Evolutionary conservation across 1,284 basidiomycete species (phyloP).

Genomic region (Ceratorhiza oryzae-sativae): DNA sequence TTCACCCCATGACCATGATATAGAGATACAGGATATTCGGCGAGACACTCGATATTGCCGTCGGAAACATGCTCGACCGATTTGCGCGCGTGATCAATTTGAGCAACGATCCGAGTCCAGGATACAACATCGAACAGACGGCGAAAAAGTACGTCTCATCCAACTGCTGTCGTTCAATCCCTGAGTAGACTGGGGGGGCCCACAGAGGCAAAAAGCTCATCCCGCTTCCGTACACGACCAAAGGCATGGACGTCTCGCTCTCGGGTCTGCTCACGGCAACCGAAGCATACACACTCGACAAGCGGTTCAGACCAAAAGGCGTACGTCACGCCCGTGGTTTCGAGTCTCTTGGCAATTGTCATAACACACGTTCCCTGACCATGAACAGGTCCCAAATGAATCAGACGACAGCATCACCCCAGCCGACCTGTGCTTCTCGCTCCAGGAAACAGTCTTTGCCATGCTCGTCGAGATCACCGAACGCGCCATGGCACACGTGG

Average conservation of each 20-base stretch:
- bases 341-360: background rate
- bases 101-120: conserved; percentile 95
- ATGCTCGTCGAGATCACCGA: conserved; percentile 99
- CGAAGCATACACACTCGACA: conserved; percentile 87
- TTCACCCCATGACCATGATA: too few relatives aligned
- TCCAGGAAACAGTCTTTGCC: conserved; percentile 97
- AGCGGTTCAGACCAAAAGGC: conserved; percentile 62
- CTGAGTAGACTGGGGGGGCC: background rate
- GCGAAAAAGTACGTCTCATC: conserved; percentile 76
- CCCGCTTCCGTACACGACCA: conserved; percentile 92
- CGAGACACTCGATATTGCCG: conserved; percentile 98
- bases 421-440: conserved; percentile 93
- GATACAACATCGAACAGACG: conserved; percentile 98
- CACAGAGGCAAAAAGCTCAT: conserved; percentile 66
- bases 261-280: conserved; percentile 90
- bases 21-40: conserved; percentile 95
- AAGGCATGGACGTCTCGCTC: conserved; percentile 98
- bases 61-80: conserved; percentile 97
- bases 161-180: background rate
- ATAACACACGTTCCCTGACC: too few relatives aligned
- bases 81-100: conserved; percentile 97
- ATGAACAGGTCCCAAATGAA: conserved; percentile 52
- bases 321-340: too few relatives aligned
- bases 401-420: conserved; percentile 83
- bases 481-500: conserved; percentile 98